Base-by-base conservation (phyloP, 2,329 filamentous ascomycete genomes). In the Drechslerella coelobrocha region DNA sequence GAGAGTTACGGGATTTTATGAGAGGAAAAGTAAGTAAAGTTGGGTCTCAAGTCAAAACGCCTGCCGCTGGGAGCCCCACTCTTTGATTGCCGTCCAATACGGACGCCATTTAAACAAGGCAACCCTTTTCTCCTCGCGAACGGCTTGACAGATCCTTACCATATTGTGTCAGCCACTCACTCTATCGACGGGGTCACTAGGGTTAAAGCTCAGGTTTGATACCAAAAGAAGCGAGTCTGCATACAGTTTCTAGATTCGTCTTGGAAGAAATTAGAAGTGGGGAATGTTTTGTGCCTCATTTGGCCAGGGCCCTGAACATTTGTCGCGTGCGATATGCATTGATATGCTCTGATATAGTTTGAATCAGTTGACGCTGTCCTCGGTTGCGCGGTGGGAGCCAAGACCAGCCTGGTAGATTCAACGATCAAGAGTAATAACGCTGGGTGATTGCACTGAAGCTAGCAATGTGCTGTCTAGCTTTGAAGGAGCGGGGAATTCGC, bases 41-140 rank as follows among this genome's bases (percentile, higher is more conserved):
- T n/a, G n/a, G n/a, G 65, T 69, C 65, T 61, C 57, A 69, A 29
- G 57, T 57, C 51, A 50, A 69, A 61, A 61, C 56, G 26, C 5
- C 41, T 45, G 19, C 10, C 41, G 17, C 19, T 34, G 45, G 26
- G 51, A n/a, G 50, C 56, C 52, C 65, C 57, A 61, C 65, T 47
- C 57, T 47, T 6, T 21, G 29, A 43, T 19, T 56, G 50, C 56
- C 17, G 17, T 39, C 34, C 63, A 61, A 68, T 56, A 17, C 57
- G 24, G 51, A 48, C 65, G 65, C 57, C 65, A 69, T 62, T 34
- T 52, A 34, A 39, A 45, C 56, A 61, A 69, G 65, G 65, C 65
- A 69, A 57, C 61, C 51, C 56, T 37, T 31, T 23, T 47, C 48
- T 48, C 54, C 45, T 48, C 37, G 45, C 61, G 61, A 53, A 54